Evolutionary conservation across 208 protist species (phyloP), one percentile per base, ranked within the genome.

Genomic region (Leishmania braziliensis): DNA sequence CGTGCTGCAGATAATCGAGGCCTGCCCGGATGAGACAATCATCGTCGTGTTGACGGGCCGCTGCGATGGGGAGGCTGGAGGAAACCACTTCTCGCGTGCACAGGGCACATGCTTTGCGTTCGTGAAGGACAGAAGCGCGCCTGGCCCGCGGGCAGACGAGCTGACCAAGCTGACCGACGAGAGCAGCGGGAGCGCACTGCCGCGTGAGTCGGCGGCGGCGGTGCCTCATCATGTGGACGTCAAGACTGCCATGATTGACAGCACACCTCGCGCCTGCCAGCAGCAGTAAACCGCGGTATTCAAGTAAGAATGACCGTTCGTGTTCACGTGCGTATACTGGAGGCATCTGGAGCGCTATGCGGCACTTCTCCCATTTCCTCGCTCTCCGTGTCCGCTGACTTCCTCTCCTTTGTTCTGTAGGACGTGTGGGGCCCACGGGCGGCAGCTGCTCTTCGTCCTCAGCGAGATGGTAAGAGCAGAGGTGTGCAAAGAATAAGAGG

Each of bases 41-140:
- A 82, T 97, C 12, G 5, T 95, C 46, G 75, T 97, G 26, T 18
- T 97, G 16, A 80, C 84, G 14, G 91, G 80, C 1, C 86, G 83
- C 26, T 90, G 84, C 76, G 68, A 53, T 18, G 85, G 86, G 3
- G 88, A 80, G 81, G 76, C 75, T 10, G 78, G 80, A 18, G 84
- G 85, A 26, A 91, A 92, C 58, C 87, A 92, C 83, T 83, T 91
- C 77, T 89, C 84, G 1, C 72, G 78, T 2, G 86, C 86, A 18
- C 91, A 91, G 33, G 94, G 94, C 10, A 85, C 88, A 2, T 90
- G 86, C 62, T 97, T 97, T 81, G 89, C 84, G 5, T 95, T 95
- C 60, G 84, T 97, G 66, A 97, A 97, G 84, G 94, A 97, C 70
- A 79, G 84, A 46, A 86, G 58, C 23, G 85, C 87, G 10, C 26